phyloP scores from a whole-genome alignment of 768 basidiomycete genomes.

The Termitomyces sp. region DNA sequence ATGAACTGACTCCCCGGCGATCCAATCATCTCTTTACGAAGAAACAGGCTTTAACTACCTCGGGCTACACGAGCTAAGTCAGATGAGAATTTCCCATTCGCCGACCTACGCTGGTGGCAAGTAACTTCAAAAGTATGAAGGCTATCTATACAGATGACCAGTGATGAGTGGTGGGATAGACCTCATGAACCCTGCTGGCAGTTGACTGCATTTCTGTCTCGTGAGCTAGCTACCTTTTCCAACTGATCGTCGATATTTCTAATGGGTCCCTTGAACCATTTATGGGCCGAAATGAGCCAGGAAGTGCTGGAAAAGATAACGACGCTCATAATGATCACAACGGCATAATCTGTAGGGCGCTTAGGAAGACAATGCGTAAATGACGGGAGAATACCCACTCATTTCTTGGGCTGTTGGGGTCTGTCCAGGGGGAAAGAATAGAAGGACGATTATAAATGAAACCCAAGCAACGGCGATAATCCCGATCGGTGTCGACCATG shows the following conservation, averaged over 20 bases:
- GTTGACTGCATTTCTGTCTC: background rate
- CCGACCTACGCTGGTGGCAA: too few relatives aligned
- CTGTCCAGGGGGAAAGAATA: slow-evolving; percentile 1
- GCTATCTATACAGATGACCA: too few relatives aligned
- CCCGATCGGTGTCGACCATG: background rate
- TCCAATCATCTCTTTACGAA: too few relatives aligned
- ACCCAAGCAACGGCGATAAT: background rate
- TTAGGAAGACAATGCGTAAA: background rate
- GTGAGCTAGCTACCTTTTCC: background rate
- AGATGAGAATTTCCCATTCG: too few relatives aligned
- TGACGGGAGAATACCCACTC: background rate
- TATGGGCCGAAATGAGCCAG: background rate
- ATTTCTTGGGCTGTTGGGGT: background rate
- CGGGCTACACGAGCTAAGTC: too few relatives aligned
- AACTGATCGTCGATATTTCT: background rate
- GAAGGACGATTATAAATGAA: background rate
- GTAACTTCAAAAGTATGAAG: too few relatives aligned
- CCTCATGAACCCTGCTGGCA: background rate
- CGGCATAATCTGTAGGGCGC: background rate
- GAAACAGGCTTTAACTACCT: too few relatives aligned
- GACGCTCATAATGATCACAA: background rate
- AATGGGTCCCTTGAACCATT: background rate
- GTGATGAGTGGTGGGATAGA: too few relatives aligned
- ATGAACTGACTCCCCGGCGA: too few relatives aligned
- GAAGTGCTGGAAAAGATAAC: background rate